Evolutionary conservation across 176 grass and related monocot species (phyloP), one percentile per base, ranked within the genome.

Genomic region (Carex scoparia): DNA sequence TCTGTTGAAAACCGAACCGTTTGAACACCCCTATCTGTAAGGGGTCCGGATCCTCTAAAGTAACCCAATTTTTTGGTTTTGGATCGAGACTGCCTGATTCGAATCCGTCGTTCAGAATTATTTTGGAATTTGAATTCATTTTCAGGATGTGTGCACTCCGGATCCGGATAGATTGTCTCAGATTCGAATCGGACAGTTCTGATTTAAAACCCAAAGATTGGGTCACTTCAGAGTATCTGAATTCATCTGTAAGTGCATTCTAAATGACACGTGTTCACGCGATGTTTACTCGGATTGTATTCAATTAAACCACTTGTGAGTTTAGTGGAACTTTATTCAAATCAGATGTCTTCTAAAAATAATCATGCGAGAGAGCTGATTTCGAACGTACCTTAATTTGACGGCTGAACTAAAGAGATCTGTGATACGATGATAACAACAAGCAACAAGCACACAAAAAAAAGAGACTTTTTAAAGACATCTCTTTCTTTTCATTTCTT

Each of bases 311-410:
- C 19, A 75, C 10, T 51, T 23, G 9, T 11, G 3, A 74, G 8
- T 49, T 74, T 74, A 53, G 71, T 75, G 71, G 71, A 49, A 28
- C 19, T 10, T 9, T 28, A 75, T 53, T 75, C 71, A 75, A 75
- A 75, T 4, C 51, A 14, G n/a, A 53, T 49, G 44, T 74, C 4
- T 76, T 31, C 44, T 51, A 53, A 54, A 54, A 51, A 75, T 18
- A 54, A 75, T 54, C 46, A 54, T 75, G 10, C 10, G 1, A 42
- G n/a, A 75, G 42, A 74, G 23, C 70, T 74, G 12, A 74, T 12
- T 74, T 27, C 44, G 42, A 12, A 74, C 42, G 70, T 18, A 74
- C 8, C 23, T 74, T 74, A 46, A 46, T 51, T 27, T 40, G 0
- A 40, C 38, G 38, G 38, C 38, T 40, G 38, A 40, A 38, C 42